A percentile compares a stretch with the other conserved stretches of the same genome.
phyloP scores from a whole-genome alignment of 2,329 filamentous ascomycete species.

The Fusarium euwallaceae region DNA sequence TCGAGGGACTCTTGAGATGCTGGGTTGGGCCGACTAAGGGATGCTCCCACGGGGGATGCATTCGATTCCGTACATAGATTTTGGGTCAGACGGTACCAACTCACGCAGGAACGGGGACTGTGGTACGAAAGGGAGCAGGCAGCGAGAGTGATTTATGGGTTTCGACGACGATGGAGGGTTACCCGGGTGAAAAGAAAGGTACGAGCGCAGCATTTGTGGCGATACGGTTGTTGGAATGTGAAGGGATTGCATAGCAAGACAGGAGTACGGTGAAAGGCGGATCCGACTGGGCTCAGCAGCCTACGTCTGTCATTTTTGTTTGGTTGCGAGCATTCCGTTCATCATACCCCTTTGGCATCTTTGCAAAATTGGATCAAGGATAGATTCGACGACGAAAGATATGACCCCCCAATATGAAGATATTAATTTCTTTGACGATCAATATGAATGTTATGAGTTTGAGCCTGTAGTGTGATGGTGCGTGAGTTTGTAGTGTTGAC shows the following conservation, averaged over 20 bases:
- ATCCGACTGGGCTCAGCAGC: slow-evolving; percentile 33
- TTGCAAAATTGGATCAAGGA: slow-evolving; percentile 46
- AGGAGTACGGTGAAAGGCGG: slow-evolving; percentile 46
- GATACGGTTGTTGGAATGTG: slow-evolving; percentile 49
- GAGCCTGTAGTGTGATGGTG: background rate
- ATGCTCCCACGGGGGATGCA: slow-evolving; percentile 26
- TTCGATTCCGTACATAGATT: slow-evolving; percentile 45
- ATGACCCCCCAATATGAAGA: slow-evolving; percentile 39
- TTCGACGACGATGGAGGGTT: slow-evolving; percentile 20
- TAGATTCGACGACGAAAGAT: slow-evolving; percentile 47
- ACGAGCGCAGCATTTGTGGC: slow-evolving; percentile 44
- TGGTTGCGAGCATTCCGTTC: slow-evolving; percentile 47
- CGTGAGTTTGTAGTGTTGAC: background rate
- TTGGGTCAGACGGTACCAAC: slow-evolving; percentile 41
- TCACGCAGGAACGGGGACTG: slow-evolving; percentile 24
- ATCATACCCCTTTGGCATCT: slow-evolving; percentile 47
- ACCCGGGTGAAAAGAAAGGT: slow-evolving; percentile 41
- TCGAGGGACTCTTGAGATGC: slow-evolving; percentile 66
- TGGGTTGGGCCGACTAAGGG: slow-evolving; percentile 63
- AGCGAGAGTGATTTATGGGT: slow-evolving; percentile 40
- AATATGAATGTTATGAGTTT: background rate
- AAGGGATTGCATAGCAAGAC: slow-evolving; percentile 49
- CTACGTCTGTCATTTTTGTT: slow-evolving; percentile 42
- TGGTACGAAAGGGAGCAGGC: slow-evolving; percentile 10
- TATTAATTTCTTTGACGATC: slow-evolving; percentile 33